These are phyloP conservation scores for Colletotrichum tabaci DNA, from an alignment of 2,329 filamentous ascomycete genomes.

Conservation along the genomic window DNA sequence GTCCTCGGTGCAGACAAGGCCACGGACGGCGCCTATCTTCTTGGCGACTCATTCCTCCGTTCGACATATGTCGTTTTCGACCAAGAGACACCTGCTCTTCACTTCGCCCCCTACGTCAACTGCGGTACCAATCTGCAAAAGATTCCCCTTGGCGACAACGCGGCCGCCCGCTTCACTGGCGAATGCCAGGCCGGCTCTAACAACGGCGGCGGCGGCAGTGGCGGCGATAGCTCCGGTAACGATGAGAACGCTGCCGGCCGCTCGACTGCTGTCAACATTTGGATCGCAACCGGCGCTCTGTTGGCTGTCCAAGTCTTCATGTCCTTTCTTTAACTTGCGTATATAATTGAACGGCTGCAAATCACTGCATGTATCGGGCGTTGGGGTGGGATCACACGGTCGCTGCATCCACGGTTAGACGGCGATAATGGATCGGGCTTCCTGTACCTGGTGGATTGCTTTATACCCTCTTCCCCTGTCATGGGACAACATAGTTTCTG, in stretches of 20 bases:
- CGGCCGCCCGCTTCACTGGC: conserved; percentile 43
- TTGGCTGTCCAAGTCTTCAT: conserved; percentile 30
- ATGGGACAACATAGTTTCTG: conserved; percentile 33
- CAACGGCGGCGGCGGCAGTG: conserved; percentile 15
- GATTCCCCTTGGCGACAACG: conserved; percentile 46
- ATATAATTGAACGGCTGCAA: conserved; percentile 29
- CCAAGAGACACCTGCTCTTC: conserved; percentile 47
- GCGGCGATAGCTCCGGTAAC: neutral
- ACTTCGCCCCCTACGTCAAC: conserved; percentile 47
- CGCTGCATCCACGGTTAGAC: conserved; percentile 24
- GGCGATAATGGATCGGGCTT: conserved; percentile 10
- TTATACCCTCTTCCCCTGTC: conserved; percentile 36
- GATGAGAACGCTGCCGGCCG: conserved; percentile 37
- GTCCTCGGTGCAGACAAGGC: conserved; percentile 63
- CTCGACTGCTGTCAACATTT: conserved; percentile 14
- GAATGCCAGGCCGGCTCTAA: conserved; percentile 42
- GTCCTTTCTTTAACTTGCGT: conserved; percentile 32
- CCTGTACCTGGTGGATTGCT: conserved; percentile 29
- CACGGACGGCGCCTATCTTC: conserved; percentile 50
- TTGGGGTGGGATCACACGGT: conserved; percentile 28
- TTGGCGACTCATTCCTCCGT: conserved; percentile 62
- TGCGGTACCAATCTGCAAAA: conserved; percentile 46
- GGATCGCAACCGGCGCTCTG: conserved; percentile 27
- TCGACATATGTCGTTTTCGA: conserved; percentile 59
- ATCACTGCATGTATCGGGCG: conserved; percentile 32